phyloP scores from a whole-genome alignment of 2,329 filamentous ascomycete genomes.

The Fonsecaea monophora region DNA sequence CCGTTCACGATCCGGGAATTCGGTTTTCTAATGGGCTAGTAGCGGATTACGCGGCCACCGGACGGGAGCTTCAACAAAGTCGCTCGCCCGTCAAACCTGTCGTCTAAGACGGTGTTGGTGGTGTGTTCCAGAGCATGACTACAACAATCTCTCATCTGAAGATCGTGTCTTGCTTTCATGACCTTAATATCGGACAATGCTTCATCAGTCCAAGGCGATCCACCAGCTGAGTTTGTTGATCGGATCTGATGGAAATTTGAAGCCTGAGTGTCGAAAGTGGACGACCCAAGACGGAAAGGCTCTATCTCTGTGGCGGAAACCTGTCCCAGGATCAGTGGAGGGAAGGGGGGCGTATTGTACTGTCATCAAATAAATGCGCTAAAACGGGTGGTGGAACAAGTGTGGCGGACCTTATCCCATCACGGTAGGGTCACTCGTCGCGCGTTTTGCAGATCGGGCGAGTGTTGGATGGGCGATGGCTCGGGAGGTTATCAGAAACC shows the following conservation, averaged over 20 bases:
- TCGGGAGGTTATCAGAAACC: background rate
- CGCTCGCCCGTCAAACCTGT: background rate
- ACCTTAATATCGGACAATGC: conserved; percentile 11
- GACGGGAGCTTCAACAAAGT: conserved; percentile 5
- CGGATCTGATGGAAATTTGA: conserved; percentile 37
- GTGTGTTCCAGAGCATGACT: background rate
- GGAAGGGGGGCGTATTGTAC: conserved; percentile 24
- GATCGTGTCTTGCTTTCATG: conserved; percentile 3
- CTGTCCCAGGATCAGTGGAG: conserved; percentile 15
- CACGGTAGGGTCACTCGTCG: conserved; percentile 1
- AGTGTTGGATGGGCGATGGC: background rate
- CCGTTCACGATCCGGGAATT: conserved; percentile 26
- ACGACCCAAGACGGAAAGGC: conserved; percentile 17
- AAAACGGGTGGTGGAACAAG: conserved; percentile 35
- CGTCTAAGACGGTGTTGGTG: background rate
- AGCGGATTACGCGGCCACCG: conserved; percentile 14
- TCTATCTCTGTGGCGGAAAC: conserved; percentile 24
- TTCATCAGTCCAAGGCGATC: background rate
- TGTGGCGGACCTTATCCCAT: conserved; percentile 25
- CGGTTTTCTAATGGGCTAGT: conserved; percentile 19
- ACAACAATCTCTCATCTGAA: background rate
- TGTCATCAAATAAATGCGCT: conserved; percentile 24
- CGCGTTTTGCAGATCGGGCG: background rate
- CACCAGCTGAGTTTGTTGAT: conserved; percentile 8
- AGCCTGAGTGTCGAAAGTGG: conserved; percentile 35